phyloP scores from a whole-genome alignment of 495 filamentous ascomycete genomes.

The Xylaria nigripes region DNA sequence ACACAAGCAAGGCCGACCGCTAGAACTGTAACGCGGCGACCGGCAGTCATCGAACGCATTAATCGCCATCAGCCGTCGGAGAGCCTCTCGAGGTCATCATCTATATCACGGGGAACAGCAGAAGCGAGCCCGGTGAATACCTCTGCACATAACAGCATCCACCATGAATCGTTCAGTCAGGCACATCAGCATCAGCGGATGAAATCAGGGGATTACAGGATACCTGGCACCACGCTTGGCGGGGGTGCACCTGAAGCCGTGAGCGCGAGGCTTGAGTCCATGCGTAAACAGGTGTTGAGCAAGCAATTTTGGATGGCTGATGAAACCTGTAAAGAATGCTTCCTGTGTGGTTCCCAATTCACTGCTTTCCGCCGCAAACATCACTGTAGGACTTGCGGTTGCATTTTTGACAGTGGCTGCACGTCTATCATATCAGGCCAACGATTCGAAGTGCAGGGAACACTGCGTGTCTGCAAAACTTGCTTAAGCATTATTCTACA shows the following conservation, averaged over 20 bases:
- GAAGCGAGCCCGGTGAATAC: slow-evolving; percentile 45
- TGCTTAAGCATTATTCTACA: slow-evolving; percentile 89
- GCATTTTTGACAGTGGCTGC: slow-evolving; percentile 97
- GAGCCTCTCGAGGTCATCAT: slow-evolving; percentile 55
- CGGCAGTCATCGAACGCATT: slow-evolving; percentile 46
- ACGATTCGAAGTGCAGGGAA: slow-evolving; percentile 78
- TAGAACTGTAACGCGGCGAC: slow-evolving; percentile 26
- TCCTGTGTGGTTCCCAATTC: slow-evolving; percentile 81
- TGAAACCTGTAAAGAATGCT: slow-evolving; percentile 96
- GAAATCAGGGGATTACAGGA: slow-evolving; percentile 37
- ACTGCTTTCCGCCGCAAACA: slow-evolving; percentile 93
- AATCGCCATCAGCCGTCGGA: slow-evolving; percentile 29
- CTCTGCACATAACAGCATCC: slow-evolving; percentile 46
- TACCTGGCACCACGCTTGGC: slow-evolving; percentile 46
- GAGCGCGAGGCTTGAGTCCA: slow-evolving; percentile 54
- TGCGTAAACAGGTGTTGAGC: slow-evolving; percentile 76
- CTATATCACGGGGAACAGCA: slow-evolving; percentile 47
- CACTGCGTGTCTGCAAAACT: slow-evolving; percentile 86
- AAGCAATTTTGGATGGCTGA: slow-evolving; percentile 99
- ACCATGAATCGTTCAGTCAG: slow-evolving; percentile 43
- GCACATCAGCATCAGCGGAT: slow-evolving; percentile 35
- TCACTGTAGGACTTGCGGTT: slow-evolving; percentile 88
- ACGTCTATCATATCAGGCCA: slow-evolving; percentile 80
- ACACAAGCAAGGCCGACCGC: slow-evolving; percentile 16
- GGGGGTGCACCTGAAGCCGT: slow-evolving; percentile 52